Evolutionary conservation across 139 green algal genomes (phyloP), one percentile per base, ranked within the genome.

Genomic region (Chlamydomonas sp.): DNA sequence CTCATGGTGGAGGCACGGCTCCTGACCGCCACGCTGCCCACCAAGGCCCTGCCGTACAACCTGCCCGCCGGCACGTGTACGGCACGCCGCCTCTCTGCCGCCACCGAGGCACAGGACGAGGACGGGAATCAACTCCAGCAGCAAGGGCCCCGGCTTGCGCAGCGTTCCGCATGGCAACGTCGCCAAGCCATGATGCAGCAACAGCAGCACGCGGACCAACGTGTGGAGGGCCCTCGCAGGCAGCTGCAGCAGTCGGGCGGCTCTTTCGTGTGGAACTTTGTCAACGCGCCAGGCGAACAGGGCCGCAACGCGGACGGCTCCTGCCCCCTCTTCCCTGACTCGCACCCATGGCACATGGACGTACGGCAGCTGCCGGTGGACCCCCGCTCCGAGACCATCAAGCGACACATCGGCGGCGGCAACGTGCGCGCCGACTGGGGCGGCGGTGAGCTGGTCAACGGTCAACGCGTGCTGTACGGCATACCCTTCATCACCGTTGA

Each of bases 241-340:
- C 66, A 71, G 66, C 66, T 18, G 66, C 66, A 71, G 66, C 66
- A 71, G 12, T 61, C 31, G 1, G 73, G 8, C 73, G 20, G 8
- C 73, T 78, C 73, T 1, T 78, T 60, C 9, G 73, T 18, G 5
- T 16, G 8, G 8, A 12, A 9, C 14, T n/a, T 18, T 9, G 9
- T 62, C 14, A 63, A 78, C 73, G 49, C 62, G 3, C 78, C 78
- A 10, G 78, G 78, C 8, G 62, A 72, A 20, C 9, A 49, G 17
- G 10, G 14, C 18, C 78, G 78, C 62, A 72, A 83, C 78, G 18
- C 78, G 5, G 78, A 83, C 61, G 78, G 78, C 78, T 72, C 61
- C 78, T 83, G 78, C 78, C 78, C 78, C 14, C 12, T 73, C 49
- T 72, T 72, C 62, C 78, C 78, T 6, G 10, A 10, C 78, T 49